Conservation (phyloP, 2,329 filamentous ascomycete species). For the Pseudogymnoascus sp. region DNA sequence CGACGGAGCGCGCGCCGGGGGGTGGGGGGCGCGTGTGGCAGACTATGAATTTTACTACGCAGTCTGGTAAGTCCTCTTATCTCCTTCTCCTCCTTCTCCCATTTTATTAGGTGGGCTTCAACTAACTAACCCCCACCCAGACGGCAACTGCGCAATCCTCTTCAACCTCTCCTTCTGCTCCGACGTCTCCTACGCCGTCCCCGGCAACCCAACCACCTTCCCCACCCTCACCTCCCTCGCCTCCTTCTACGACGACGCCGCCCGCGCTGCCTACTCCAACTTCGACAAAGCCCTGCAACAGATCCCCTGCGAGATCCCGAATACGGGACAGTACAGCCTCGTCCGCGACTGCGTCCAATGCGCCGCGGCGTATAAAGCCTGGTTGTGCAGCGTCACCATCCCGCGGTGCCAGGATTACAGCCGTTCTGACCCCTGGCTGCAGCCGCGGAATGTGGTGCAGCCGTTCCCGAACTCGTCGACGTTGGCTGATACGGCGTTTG, state of each 20-base stretch:
- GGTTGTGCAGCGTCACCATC: constrained; percentile 90
- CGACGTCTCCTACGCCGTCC: constrained; percentile 84
- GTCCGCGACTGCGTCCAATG: constrained; percentile 70
- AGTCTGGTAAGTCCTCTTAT: constrained; percentile 48
- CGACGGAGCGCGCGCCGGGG: constrained; percentile 47
- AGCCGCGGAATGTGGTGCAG: constrained; percentile 62
- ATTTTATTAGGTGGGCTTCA: too few relatives aligned
- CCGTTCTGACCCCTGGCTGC: constrained; percentile 38
- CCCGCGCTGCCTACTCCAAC: constrained; percentile 58
- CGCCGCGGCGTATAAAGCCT: constrained; percentile 73
- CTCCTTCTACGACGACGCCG: constrained; percentile 69
- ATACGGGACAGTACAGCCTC: constrained; percentile 71
- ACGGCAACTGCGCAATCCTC: constrained; percentile 75
- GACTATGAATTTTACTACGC: constrained; percentile 66
- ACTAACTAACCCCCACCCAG: constrained; percentile 31
- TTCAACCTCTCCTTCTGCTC: constrained; percentile 84
- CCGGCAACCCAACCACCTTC: constrained; percentile 60
- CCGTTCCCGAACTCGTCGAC: constrained; percentile 60
- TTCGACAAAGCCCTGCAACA: constrained; percentile 79
- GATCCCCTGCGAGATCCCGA: constrained; percentile 70
- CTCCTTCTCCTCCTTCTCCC: neutral
- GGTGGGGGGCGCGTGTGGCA: constrained; percentile 72
- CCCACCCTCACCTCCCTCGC: constrained; percentile 53
- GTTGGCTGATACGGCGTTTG: constrained; percentile 32
- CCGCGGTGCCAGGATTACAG: constrained; percentile 84